phyloP scores from a whole-genome alignment of 805 yeast species.

The Kodamaea jinghongensis region DNA sequence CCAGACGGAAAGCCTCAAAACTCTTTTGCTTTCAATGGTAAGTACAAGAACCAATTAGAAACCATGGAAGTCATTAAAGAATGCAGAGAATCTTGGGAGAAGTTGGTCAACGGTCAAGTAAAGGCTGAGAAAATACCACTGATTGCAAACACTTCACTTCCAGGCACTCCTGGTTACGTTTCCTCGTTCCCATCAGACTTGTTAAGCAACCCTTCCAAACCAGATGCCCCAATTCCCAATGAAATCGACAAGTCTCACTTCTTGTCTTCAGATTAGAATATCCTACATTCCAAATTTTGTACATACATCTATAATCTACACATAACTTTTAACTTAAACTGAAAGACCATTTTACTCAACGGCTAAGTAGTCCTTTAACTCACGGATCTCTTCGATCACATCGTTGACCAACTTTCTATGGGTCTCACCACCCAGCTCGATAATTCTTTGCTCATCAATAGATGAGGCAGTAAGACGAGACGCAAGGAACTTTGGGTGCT shows the following conservation, averaged over 20 bases:
- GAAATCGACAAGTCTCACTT: constrained; percentile 22
- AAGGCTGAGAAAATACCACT: constrained; percentile 17
- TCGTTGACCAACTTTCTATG: constrained; percentile 37
- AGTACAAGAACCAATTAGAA: constrained; percentile 81
- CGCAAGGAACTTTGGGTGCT: constrained; percentile 82
- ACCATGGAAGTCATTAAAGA: constrained; percentile 83
- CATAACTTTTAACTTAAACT: background rate
- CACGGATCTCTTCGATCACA: constrained; percentile 50
- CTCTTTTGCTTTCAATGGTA: constrained; percentile 95
- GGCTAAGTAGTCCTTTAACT: constrained; percentile 44
- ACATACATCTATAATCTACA: too few species aligned
- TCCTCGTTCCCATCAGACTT: constrained; percentile 15
- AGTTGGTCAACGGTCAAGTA: constrained; percentile 62
- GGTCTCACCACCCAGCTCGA: constrained; percentile 45
- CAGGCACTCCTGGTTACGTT: constrained; percentile 25
- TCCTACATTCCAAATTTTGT: background rate
- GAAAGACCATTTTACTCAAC: too few species aligned
- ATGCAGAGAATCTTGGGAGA: constrained; percentile 82
- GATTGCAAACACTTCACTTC: constrained; percentile 39
- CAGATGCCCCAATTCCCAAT: constrained; percentile 37
- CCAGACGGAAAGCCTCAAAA: constrained; percentile 98
- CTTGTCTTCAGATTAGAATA: constrained; percentile 9
- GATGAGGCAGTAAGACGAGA: constrained; percentile 65
- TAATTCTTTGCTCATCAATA: constrained; percentile 58
- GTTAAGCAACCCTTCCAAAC: constrained; percentile 17